phyloP scores from a whole-genome alignment of 805 yeast species.

The Lipomyces yamanashiensis region DNA sequence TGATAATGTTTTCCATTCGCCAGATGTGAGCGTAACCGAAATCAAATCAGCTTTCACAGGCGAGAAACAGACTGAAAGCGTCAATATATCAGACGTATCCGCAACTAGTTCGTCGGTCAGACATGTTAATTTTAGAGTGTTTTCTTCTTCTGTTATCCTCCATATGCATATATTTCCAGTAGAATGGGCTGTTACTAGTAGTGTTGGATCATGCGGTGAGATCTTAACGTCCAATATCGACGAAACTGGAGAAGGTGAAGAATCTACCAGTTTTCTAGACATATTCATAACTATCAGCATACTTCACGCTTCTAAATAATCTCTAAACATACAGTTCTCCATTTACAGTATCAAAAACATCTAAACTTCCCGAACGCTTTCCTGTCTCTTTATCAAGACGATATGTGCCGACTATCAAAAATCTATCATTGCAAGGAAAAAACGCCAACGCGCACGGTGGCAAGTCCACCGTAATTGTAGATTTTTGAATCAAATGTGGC shows the following conservation, averaged over 20 bases:
- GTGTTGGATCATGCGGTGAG: constrained; percentile 56
- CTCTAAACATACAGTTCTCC: constrained; percentile 21
- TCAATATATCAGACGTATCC: constrained; percentile 17
- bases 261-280: constrained; percentile 11
- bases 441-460: constrained; percentile 87
- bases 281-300: not conserved
- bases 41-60: constrained; percentile 49
- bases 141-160: constrained; percentile 46
- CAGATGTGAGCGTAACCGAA: constrained; percentile 69
- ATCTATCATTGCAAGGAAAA: constrained; percentile 54
- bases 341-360: constrained; percentile 48
- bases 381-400: constrained; percentile 62
- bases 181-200: constrained; percentile 72
- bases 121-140: not conserved
- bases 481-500: constrained; percentile 2
- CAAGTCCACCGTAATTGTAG: constrained; percentile 48
- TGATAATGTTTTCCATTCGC: constrained; percentile 51
- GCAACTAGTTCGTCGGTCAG: constrained; percentile 7
- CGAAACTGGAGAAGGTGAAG: constrained; percentile 40
- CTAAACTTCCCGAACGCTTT: constrained; percentile 66
- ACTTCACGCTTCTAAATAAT: not conserved
- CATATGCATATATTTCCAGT: constrained; percentile 76
- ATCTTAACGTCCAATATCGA: constrained; percentile 79
- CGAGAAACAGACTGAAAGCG: constrained; percentile 65
- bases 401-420: constrained; percentile 78